Evolutionary conservation across 805 yeast genomes (phyloP), one percentile per base, ranked within the genome.

Genomic region (Saitoella complicata): DNA sequence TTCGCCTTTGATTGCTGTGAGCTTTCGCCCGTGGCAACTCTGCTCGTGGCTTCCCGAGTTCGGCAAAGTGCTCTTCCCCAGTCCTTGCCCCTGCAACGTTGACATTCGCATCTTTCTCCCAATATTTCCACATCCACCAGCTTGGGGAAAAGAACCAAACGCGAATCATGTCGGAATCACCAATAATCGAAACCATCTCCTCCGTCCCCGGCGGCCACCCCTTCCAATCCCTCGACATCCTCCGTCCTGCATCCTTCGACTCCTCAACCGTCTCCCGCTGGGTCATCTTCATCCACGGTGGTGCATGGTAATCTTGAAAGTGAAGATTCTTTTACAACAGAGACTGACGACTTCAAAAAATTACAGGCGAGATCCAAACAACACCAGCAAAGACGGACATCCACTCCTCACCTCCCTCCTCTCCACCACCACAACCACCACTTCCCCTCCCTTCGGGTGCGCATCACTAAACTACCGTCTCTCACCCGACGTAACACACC

Each of bases 231-330:
- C 12, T 49, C 40, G 41, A 46, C 4, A 34, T 49, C 21, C 42
- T 42, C 31, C 40, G 40, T 4, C 12, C 35, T 1, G 30, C 45
- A 12, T 32, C n/a, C n/a, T 9, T 38, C n/a, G 10, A 8, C 8
- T 32, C 33, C 10, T 35, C 44, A 31, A 9, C 48, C 5, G 3
- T 31, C 6, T 12, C 40, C 11, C 43, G 51, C 21, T 53, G 56
- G 12, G 44, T 73, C 6, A 64, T 80, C 1, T 76, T 73, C 53
- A 69, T 81, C 41, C 93, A 81, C 60, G 93, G 93, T 0, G 93
- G 93, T 1, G 88, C 84, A 0, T 81, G 91, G 91, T 21, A 21
- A 21, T 4, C 21, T 2, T 4, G 21, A 3, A 21, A 4, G 21
- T 21, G 4, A 2, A 21, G 4, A 21, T 2, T 21, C 21, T 21